Percentiles rank a stretch among this genome's conserved stretches.
Conservation (phyloP, 2,329 filamentous ascomycete species). For the Waltergamsia citrina region DNA sequence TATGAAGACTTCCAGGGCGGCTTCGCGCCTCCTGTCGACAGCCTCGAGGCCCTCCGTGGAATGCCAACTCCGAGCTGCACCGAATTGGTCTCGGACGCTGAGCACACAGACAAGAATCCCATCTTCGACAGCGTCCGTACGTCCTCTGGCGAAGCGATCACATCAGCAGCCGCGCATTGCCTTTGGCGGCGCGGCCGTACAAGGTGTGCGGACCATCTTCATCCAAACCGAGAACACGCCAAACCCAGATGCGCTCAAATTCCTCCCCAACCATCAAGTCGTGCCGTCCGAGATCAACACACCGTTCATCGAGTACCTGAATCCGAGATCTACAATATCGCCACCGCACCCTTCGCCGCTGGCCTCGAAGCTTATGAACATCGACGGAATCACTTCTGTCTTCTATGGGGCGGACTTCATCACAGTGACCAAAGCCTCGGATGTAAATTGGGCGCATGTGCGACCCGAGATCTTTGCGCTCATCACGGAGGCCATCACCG, state of each 20-base stretch:
- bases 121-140: conserved; percentile 10
- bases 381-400: conserved; percentile 88
- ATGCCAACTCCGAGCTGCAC: conserved; percentile 3
- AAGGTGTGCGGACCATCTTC: conserved; percentile 68
- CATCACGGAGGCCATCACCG: conserved; percentile 86
- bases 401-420: conserved; percentile 96
- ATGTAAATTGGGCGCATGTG: conserved; percentile 88
- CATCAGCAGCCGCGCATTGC: conserved; percentile 6
- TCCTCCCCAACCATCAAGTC: conserved; percentile 81
- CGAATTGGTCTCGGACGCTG: neutral
- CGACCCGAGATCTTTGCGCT: conserved; percentile 92
- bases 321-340: conserved; percentile 76
- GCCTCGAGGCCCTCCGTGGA: conserved; percentile 10
- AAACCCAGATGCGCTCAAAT: conserved; percentile 93
- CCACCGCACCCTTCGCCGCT: conserved; percentile 87
- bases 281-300: conserved; percentile 62
- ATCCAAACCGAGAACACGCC: conserved; percentile 95
- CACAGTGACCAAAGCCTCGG: conserved; percentile 83
- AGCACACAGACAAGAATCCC: conserved; percentile 14
- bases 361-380: conserved; percentile 80
- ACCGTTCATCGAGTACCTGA: conserved; percentile 85
- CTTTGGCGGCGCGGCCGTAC: conserved; percentile 10
- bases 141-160: conserved; percentile 10
- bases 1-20: conserved; percentile 11
- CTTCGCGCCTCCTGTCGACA: conserved; percentile 13